Evolutionary conservation across 2,329 filamentous ascomycete species (phyloP).

Genomic region (Elsinoe australis): DNA sequence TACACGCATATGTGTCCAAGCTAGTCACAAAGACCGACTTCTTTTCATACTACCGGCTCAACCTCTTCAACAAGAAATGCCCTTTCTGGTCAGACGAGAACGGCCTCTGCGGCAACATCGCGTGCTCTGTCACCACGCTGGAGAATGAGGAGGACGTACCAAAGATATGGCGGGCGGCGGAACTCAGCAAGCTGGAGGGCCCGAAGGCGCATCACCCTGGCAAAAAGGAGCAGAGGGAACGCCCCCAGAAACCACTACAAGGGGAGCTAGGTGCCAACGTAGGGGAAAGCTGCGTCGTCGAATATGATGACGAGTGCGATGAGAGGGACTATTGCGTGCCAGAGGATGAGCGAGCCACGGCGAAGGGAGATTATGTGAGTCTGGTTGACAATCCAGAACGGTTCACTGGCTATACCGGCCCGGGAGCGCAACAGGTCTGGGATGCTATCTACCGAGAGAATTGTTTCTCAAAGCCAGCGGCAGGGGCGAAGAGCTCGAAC

Average conservation of each 20-base stretch:
- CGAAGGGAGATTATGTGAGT: slow-evolving; percentile 94
- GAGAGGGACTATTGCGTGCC: slow-evolving; percentile 94
- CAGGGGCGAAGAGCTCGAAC: slow-evolving; percentile 24
- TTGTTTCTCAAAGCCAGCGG: slow-evolving; percentile 59
- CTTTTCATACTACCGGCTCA: slow-evolving; percentile 94
- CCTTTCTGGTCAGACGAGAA: slow-evolving; percentile 93
- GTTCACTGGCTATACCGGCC: slow-evolving; percentile 87
- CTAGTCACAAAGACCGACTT: slow-evolving; percentile 88
- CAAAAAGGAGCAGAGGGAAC: slow-evolving; percentile 62
- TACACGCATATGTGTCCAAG: slow-evolving; percentile 69
- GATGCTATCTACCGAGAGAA: slow-evolving; percentile 95
- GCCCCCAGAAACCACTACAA: slow-evolving; percentile 65
- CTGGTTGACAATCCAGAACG: slow-evolving; percentile 87
- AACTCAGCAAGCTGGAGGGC: slow-evolving; percentile 85
- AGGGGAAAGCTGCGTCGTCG: slow-evolving; percentile 91
- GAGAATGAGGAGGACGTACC: slow-evolving; percentile 95
- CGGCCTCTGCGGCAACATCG: slow-evolving; percentile 94
- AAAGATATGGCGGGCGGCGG: slow-evolving; percentile 79
- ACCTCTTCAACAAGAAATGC: slow-evolving; percentile 88
- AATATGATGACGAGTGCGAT: slow-evolving; percentile 96
- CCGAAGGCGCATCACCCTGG: slow-evolving; percentile 85
- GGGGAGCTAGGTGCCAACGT: slow-evolving; percentile 78
- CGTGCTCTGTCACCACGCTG: slow-evolving; percentile 88
- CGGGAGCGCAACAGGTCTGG: slow-evolving; percentile 84
- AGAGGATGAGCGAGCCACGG: slow-evolving; percentile 79